A percentile compares a stretch with the other conserved stretches of the same genome.
Conservation (phyloP, 129 eudicot species). For the Helianthus tuberosus region DNA sequence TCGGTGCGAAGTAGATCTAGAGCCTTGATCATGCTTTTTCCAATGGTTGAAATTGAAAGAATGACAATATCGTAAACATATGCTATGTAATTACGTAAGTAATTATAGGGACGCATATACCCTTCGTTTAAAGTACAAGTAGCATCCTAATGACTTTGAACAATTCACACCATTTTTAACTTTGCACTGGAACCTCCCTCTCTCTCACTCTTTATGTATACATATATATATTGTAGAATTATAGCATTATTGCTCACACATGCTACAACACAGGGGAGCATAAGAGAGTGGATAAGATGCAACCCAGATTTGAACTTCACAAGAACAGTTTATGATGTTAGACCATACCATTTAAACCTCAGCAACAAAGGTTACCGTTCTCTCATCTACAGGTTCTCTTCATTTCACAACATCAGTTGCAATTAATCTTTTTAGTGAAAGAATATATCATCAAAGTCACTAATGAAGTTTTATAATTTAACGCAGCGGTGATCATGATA, state of each 20-base stretch:
- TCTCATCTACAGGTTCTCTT: constrained; percentile 48
- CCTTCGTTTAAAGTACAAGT: too few species aligned
- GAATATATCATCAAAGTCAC: not conserved
- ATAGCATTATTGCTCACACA: not conserved
- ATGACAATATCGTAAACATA: too few species aligned
- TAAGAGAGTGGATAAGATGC: constrained; percentile 48
- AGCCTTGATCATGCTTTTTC: too few species aligned
- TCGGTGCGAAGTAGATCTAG: too few species aligned
- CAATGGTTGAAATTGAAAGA: too few species aligned
- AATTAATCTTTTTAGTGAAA: not conserved
- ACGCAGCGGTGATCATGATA: constrained; percentile 52
- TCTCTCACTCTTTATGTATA: too few species aligned
- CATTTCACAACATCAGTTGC: not conserved
- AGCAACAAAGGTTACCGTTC: constrained; percentile 52
- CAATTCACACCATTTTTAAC: too few species aligned
- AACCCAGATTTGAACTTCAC: not conserved
- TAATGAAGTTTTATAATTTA: not conserved
- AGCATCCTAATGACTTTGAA: too few species aligned
- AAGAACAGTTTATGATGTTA: constrained; percentile 19
- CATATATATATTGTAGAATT: not conserved
- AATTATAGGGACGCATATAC: too few species aligned
- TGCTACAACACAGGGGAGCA: constrained; percentile 35
- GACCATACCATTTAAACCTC: constrained; percentile 47
- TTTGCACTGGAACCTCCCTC: too few species aligned
- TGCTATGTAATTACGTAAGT: too few species aligned